Base-by-base conservation (phyloP, 805 yeast genomes). In the Myxozyma melibiosi region DNA sequence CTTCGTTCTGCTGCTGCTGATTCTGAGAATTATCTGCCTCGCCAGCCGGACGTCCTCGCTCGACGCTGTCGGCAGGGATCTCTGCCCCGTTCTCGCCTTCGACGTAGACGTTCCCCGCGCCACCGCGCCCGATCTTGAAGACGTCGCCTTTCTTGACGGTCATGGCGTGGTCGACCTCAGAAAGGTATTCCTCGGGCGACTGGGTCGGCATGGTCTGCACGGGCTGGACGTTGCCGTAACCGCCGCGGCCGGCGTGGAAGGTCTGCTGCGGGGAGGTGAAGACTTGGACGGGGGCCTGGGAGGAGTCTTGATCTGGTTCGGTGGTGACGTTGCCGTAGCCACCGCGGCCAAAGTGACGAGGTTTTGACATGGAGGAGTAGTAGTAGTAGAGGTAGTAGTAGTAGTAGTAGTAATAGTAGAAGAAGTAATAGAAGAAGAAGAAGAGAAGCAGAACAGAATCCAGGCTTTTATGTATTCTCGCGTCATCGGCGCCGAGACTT, bases 181-280 rank as follows among this genome's bases (percentile, higher is more conserved):
- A 44, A 13, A 72, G 64, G 41, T 71, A 69, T 59, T 73, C 71
- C 18, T 67, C 65, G 2, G 74, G 72, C 3, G 74, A 57, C 63
- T 58, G 51, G 20, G 67, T 48, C 27, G 65, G 59, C 65, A 70
- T 62, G 31, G 68, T 61, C 22, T 64, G 51, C 22, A 72, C 68
- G 3, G 70, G 65, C 25, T 70, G 66, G 20, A 66, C 64, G 65
- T 72, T 72, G 13, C 76, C 76, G 39, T 66, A 71, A 39, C 76
- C 76, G n/a, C 76, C 76, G 24, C 76, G 66, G 28, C 76, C 76
- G 25, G 73, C 64, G 25, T 67, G 65, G 62, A 71, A 72, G 14
- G 65, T 64, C 57, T 73, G 68, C 13, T 35, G 48, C 8, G 76
- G 74, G 20, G 72, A 67, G 5, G 68, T 50, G 47, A 71, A 69